Base-by-base conservation (phyloP, 2,329 filamentous ascomycete species). In the Fusarium temperatum region DNA sequence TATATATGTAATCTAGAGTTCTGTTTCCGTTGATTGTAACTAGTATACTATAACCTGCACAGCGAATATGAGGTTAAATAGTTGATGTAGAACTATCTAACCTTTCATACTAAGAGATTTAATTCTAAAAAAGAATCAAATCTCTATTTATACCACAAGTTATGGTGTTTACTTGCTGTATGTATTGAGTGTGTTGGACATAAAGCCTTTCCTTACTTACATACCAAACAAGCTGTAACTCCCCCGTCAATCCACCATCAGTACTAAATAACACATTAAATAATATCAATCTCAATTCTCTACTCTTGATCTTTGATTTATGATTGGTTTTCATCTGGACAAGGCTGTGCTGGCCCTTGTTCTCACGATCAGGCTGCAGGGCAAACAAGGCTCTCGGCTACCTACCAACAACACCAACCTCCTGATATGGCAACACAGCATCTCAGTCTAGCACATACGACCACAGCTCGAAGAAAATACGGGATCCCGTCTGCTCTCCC, bases 401-500 rank as follows among this genome's bases (percentile, higher is more conserved):
- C n/a, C 39, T n/a, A 24, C 24, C 35, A 67, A 38, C 53, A 48
- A 8, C 26, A 32, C 9, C 64, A 56, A 28, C 42, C 36, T 6
- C 7, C 6, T 51, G 18, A 47, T 56, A 36, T 41, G 0, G 22
- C 28, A 12, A 22, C 9, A 32, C 36, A 45, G 12, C 32, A 18
- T 3, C 12, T 1, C 4, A 15, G 3, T 2, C 39, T 1, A 38
- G 9, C 41, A 70, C 67, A 70, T 70, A 70, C 67, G 66, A 59
- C 67, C 67, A 70, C n/a, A 70, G 66, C 67, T 70, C 66, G 53
- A 48, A 70, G 59, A 70, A 20, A 70, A 70, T 55, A 70, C 67
- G 59, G 66, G 67, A 64, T 70, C 67, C 65, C 66, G 66, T 69
- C 65, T 42, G 64, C 66, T 69, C 64, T 63, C 66, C 66, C 66